Evolutionary conservation across 306 rosid genomes (phyloP).

Genomic region (Prunus kanzakura): DNA sequence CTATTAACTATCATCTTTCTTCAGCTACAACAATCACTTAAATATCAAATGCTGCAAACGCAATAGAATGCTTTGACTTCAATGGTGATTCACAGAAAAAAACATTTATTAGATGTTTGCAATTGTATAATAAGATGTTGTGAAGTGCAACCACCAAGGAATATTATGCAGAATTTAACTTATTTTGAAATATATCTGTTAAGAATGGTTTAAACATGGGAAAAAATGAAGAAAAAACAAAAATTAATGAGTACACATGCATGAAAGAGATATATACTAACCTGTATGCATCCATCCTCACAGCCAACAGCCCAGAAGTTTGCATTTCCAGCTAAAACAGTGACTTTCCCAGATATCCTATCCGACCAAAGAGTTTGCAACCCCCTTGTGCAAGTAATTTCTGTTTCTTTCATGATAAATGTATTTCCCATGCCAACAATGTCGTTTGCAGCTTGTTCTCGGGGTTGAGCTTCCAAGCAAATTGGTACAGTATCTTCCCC

Average conservation of each 20-base stretch:
- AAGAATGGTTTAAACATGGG: background rate
- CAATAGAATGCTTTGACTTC: background rate
- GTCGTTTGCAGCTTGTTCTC: constrained; percentile 77
- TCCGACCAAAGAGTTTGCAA: constrained; percentile 81
- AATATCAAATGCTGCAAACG: background rate
- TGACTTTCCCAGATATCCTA: constrained; percentile 87
- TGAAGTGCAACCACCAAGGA: background rate
- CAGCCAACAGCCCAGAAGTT: constrained; percentile 98
- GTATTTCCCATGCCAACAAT: constrained; percentile 72
- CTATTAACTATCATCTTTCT: background rate
- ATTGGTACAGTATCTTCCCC: constrained; percentile 64
- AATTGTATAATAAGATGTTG: background rate
- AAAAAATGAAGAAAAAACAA: background rate
- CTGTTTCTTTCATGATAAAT: constrained; percentile 74
- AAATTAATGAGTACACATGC: background rate
- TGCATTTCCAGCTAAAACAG: constrained; percentile 89
- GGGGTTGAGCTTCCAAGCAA: constrained; percentile 81
- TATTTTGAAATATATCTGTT: too few relatives aligned
- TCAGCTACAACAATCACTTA: background rate
- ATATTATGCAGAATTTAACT: background rate
- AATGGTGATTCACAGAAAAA: background rate
- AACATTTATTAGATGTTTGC: background rate
- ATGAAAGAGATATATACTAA: constrained; percentile 19
- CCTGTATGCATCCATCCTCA: constrained; percentile 98
- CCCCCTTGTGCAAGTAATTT: constrained; percentile 72